Conservation (phyloP, 345 rosid species). For the Reutealis trisperma region DNA sequence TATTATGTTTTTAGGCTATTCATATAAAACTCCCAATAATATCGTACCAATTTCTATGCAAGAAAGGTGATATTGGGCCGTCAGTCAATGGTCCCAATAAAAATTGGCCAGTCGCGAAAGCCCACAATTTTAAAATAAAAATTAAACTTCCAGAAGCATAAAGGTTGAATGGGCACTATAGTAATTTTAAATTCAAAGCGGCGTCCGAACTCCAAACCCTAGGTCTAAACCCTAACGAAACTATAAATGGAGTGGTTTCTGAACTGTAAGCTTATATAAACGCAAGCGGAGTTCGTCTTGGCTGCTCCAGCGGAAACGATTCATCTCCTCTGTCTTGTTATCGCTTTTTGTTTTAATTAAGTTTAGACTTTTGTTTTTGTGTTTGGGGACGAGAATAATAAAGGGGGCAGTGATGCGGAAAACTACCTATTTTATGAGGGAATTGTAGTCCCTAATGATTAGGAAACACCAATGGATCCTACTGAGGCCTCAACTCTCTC, state of each 20-base stretch:
- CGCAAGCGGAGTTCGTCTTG: background rate
- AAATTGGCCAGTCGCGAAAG: too few relatives aligned
- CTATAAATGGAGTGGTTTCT: background rate
- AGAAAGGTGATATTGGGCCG: background rate
- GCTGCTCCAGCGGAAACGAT: too few relatives aligned
- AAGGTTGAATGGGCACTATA: background rate
- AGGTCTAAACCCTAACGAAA: slow-evolving; percentile 14
- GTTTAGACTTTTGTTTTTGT: background rate
- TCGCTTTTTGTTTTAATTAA: background rate
- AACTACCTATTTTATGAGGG: slow-evolving; percentile 65
- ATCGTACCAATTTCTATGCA: too few relatives aligned
- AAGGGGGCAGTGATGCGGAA: slow-evolving; percentile 43
- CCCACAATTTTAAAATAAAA: too few relatives aligned
- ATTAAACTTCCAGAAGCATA: background rate
- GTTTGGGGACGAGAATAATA: background rate
- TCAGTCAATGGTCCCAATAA: too few relatives aligned
- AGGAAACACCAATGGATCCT: slow-evolving; percentile 66
- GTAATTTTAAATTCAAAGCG: background rate
- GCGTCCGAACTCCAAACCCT: slow-evolving; percentile 6
- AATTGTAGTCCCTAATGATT: slow-evolving; percentile 33
- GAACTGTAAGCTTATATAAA: background rate
- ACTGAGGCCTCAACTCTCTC: slow-evolving; percentile 39
- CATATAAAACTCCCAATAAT: too few relatives aligned
- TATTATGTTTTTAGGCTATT: too few relatives aligned
- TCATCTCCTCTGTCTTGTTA: background rate